A percentile compares a stretch with the other conserved stretches of the same genome.
phyloP scores from a whole-genome alignment of 2,329 filamentous ascomycete species.

The Sporothrix phasma region DNA sequence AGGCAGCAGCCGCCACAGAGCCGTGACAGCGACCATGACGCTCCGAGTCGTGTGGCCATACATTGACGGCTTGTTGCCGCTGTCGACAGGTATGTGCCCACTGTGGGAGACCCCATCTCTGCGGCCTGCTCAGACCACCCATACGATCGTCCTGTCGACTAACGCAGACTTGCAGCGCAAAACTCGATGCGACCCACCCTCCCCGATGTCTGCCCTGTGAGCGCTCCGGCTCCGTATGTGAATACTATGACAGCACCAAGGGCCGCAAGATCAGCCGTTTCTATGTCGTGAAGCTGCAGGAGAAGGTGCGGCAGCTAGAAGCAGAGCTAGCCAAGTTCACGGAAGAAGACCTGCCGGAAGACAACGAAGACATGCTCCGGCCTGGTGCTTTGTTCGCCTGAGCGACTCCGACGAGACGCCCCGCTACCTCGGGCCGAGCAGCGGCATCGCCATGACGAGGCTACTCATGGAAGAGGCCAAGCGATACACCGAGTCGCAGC shows the following conservation, averaged over 20 bases:
- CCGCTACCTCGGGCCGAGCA: slow-evolving; percentile 85
- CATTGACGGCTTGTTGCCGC: slow-evolving; percentile 68
- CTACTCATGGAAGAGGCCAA: slow-evolving; percentile 96
- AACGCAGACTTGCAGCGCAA: slow-evolving; percentile 60
- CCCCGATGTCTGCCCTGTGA: slow-evolving; percentile 90
- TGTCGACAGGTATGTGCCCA: slow-evolving; percentile 59
- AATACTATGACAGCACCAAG: slow-evolving; percentile 88
- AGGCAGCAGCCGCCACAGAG: not conserved
- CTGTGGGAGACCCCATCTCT: not conserved
- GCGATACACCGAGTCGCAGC: slow-evolving; percentile 80
- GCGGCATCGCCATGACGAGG: slow-evolving; percentile 88
- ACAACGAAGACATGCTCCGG: slow-evolving; percentile 75
- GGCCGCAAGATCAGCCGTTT: slow-evolving; percentile 77
- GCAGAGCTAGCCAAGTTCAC: slow-evolving; percentile 70
- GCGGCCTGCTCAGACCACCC: too few species aligned
- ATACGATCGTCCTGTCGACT: not conserved
- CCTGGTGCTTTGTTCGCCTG: slow-evolving; percentile 74
- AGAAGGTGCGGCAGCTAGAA: slow-evolving; percentile 73
- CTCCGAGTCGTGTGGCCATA: slow-evolving; percentile 59
- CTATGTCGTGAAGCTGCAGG: slow-evolving; percentile 87
- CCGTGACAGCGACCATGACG: slow-evolving; percentile 28
- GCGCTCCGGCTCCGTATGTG: slow-evolving; percentile 80
- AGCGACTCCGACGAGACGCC: slow-evolving; percentile 76
- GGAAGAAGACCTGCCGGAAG: slow-evolving; percentile 62
- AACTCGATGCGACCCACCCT: slow-evolving; percentile 92